Evolutionary conservation across 148 eudicot genomes (phyloP), one percentile per base, ranked within the genome.

Genomic region (Chenopodium formosanum): DNA sequence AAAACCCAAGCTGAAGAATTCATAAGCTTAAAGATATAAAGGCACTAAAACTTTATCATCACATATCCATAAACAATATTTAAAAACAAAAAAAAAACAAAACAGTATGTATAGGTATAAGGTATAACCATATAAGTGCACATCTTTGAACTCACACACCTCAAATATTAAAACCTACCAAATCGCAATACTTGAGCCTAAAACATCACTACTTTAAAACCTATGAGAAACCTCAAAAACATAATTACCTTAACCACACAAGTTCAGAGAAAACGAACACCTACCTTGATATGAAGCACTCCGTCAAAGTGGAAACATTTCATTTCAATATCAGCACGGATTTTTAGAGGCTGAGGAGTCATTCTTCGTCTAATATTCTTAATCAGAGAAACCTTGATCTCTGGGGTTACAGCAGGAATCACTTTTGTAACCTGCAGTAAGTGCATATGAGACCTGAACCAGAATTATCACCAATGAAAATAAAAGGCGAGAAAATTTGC

Each of bases 301-400:
- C 99, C 98, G 79, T 94, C 99, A 89, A 90, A 92, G 86, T 94
- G 94, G 82, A 97, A 92, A 82, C 99, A 97, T 81, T 92, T 96
- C 94, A 97, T 90, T 83, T 97, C 99, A 74, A 97, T 89, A 89
- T 96, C 99, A 80, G 99, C 99, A 62, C 99, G 94, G 76, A 96
- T 94, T 83, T 94, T 96, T 80, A 96, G 80, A 50, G 99, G 99
- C 82, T 97, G 99, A 32, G 99, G 99, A 56, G 99, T 97, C 99
- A 97, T 97, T 87, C 98, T 88, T 79, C 99, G 89, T 71, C 89
- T 87, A 58, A 97, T 91, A 82, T 92, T 94, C 82, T 90, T 97
- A 0, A 91, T 86, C 74, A 94, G 77, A 31, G 97, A 90, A 80
- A 92, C 99, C 88, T 97, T 97, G 52, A 97, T 93, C 82, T 92